These are phyloP conservation scores for Fusarium multiceps DNA, from an alignment of 2,329 filamentous ascomycete species.

Conservation along the genomic window DNA sequence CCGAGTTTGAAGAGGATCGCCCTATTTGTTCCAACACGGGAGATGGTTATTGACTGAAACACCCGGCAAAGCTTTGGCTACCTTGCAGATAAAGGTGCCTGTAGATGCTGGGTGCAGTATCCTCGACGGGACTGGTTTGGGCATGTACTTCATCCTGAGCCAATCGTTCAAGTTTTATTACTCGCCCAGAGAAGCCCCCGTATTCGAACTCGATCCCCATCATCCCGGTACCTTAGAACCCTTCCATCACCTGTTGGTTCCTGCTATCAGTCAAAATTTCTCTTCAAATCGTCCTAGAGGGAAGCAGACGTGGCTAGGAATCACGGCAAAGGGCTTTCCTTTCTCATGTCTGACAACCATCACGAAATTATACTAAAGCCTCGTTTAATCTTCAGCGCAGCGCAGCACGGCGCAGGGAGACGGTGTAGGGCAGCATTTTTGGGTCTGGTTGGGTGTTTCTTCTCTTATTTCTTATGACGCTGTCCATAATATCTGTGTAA, in stretches of 20 bases:
- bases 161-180: conserved; percentile 8
- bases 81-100: not conserved
- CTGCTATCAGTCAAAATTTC: conserved; percentile 36
- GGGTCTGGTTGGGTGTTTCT: conserved; percentile 50
- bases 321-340: conserved; percentile 38
- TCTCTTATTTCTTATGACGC: conserved; percentile 47
- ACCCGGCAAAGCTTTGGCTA: conserved; percentile 11
- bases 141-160: not conserved
- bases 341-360: conserved; percentile 51
- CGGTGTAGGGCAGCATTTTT: conserved; percentile 54
- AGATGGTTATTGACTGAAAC: conserved; percentile 21
- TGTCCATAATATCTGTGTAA: conserved; percentile 48
- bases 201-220: conserved; percentile 31
- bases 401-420: conserved; percentile 55
- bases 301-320: conserved; percentile 41
- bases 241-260: conserved; percentile 22
- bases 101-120: conserved; percentile 6
- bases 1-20: conserved; percentile 25
- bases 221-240: conserved; percentile 42
- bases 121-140: conserved; percentile 16
- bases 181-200: conserved; percentile 1
- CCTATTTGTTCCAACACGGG: conserved; percentile 2
- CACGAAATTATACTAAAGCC: conserved; percentile 51
- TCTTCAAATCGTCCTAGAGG: conserved; percentile 33
- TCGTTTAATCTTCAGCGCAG: conserved; percentile 51